Evolutionary conservation across 345 rosid species (phyloP).

Genomic region (Citrus inodora): DNA sequence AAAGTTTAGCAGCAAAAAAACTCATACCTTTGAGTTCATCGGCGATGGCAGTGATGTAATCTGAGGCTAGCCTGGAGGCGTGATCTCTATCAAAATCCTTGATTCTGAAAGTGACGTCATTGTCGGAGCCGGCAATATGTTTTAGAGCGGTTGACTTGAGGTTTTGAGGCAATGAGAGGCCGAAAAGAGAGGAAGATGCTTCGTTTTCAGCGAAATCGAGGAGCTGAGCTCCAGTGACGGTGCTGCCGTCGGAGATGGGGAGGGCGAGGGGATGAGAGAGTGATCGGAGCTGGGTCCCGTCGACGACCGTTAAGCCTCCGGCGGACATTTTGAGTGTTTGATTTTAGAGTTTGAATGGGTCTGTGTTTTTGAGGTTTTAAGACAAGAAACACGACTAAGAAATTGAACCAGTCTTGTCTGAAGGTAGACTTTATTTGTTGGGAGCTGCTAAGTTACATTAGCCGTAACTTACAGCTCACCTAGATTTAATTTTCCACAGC

Average conservation of each 20-base stretch:
- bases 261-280: constrained; percentile 33
- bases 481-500: too few species aligned
- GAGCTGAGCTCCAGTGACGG: constrained; percentile 55
- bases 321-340: constrained; percentile 42
- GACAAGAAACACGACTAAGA: not conserved
- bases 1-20: not conserved
- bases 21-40: constrained; percentile 59
- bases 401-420: not conserved
- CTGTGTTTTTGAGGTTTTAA: not conserved
- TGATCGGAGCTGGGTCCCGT: constrained; percentile 65
- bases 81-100: constrained; percentile 31
- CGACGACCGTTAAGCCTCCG: constrained; percentile 55
- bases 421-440: not conserved
- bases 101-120: constrained; percentile 36
- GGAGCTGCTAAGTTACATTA: too few species aligned
- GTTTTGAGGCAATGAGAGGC: constrained; percentile 56
- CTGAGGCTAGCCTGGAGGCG: constrained; percentile 37
- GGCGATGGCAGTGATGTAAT: constrained; percentile 55
- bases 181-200: constrained; percentile 47
- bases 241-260: constrained; percentile 27
- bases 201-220: constrained; percentile 56
- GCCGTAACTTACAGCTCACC: too few species aligned
- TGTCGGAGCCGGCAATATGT: constrained; percentile 28
- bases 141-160: constrained; percentile 52
- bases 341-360: not conserved